Percentiles rank a stretch among this genome's conserved stretches.
Conservation (phyloP, 2,329 filamentous ascomycete genomes). For the Fulvia fulva region DNA sequence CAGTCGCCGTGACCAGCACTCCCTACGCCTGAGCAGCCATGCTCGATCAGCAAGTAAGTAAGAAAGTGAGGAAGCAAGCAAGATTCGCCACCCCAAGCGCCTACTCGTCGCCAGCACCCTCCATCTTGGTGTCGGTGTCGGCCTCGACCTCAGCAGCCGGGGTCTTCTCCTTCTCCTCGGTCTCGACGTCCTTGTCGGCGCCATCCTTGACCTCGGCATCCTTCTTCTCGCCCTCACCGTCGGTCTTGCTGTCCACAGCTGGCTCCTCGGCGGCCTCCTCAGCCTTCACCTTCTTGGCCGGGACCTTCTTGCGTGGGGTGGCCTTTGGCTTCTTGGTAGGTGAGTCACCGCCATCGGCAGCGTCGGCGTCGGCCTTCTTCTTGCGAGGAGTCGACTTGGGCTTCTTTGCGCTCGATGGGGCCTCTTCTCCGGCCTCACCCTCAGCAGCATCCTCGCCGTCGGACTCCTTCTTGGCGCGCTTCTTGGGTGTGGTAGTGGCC, state of each 20-base stretch:
- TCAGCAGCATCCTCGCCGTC: conserved; percentile 18
- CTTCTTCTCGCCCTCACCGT: not conserved
- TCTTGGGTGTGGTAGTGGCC: conserved; percentile 24
- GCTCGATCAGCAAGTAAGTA: not conserved
- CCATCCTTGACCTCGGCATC: not conserved
- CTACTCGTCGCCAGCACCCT: not conserved
- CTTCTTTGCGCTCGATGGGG: conserved; percentile 13
- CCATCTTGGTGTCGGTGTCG: conserved; percentile 2
- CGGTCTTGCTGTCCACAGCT: too few species aligned
- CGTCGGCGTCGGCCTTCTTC: conserved; percentile 4
- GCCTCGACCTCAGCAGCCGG: not conserved
- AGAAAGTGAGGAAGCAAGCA: not conserved
- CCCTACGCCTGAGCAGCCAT: not conserved
- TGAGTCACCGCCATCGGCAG: conserved; percentile 9
- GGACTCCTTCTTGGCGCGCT: conserved; percentile 29
- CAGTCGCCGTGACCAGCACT: not conserved
- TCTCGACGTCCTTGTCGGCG: not conserved
- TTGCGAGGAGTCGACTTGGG: conserved; percentile 11
- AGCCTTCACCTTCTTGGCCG: conserved; percentile 16
- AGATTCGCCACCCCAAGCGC: not conserved
- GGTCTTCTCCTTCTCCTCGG: conserved; percentile 17
- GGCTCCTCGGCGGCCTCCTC: conserved; percentile 13
- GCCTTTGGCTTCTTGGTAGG: conserved; percentile 18
- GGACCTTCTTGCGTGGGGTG: conserved; percentile 25
- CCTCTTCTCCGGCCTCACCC: conserved; percentile 12